Conservation (phyloP, 805 yeast species). For the Metschnikowia gelsemii region DNA sequence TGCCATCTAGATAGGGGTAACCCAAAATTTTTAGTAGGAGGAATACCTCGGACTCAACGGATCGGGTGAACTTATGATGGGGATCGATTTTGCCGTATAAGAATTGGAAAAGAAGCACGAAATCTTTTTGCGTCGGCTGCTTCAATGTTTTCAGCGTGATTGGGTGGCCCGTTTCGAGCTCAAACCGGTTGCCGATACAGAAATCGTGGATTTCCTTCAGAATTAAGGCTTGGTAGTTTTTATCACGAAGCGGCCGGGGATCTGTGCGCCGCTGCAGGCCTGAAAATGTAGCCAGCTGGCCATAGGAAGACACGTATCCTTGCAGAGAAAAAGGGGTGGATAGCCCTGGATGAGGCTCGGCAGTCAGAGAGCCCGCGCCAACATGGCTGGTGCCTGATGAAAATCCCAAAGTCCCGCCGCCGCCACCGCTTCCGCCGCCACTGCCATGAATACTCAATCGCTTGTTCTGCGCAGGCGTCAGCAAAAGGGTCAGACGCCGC, state of each 20-base stretch:
- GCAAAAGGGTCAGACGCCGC: constrained; percentile 30
- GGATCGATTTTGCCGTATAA: constrained; percentile 78
- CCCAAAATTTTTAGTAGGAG: constrained; percentile 59
- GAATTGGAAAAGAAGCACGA: constrained; percentile 75
- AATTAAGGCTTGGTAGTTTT: constrained; percentile 59
- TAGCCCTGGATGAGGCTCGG: neutral
- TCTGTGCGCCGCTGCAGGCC: constrained; percentile 36
- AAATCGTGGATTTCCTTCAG: constrained; percentile 69
- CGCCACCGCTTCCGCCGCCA: constrained; percentile 1
- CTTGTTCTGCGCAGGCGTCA: constrained; percentile 36
- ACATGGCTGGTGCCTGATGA: no score
- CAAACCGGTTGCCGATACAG: constrained; percentile 63
- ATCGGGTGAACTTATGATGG: constrained; percentile 62
- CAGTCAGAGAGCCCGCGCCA: no score
- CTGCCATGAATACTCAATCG: constrained; percentile 16
- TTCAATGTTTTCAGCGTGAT: constrained; percentile 61
- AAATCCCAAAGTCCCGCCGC: neutral
- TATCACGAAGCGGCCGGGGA: constrained; percentile 77
- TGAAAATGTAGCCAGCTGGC: neutral
- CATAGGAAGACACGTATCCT: constrained; percentile 4
- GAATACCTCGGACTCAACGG: constrained; percentile 75
- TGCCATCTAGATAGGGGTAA: constrained; percentile 78
- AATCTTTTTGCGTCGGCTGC: constrained; percentile 86
- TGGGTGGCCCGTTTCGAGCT: constrained; percentile 69
- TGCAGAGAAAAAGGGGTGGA: constrained; percentile 14